phyloP scores from a whole-genome alignment of 1,139 yeast species.

The Meyerozyma sp. region DNA sequence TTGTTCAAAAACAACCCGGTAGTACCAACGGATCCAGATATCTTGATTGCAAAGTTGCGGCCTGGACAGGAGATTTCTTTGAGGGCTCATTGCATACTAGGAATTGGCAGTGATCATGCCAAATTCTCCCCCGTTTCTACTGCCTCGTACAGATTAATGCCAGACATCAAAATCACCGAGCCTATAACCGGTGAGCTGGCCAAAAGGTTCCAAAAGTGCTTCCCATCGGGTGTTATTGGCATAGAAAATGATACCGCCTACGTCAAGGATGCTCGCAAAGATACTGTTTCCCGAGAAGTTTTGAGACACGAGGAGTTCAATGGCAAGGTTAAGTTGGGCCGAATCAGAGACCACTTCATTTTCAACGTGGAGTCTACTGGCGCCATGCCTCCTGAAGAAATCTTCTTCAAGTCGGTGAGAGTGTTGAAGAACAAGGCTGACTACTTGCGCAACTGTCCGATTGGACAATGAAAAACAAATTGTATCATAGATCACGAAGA shows the following conservation, averaged over 20 bases:
- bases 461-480: conserved; percentile 41
- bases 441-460: conserved; percentile 73
- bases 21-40: conserved; percentile 79
- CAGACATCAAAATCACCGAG: conserved; percentile 72
- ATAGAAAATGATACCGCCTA: conserved; percentile 63
- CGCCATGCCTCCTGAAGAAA: conserved; percentile 95
- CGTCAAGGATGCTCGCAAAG: conserved; percentile 85
- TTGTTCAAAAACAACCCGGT: conserved; percentile 64
- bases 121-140: conserved; percentile 96
- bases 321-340: conserved; percentile 84
- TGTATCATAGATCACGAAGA: background rate
- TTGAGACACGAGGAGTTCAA: conserved; percentile 87
- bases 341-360: conserved; percentile 87
- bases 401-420: conserved; percentile 83
- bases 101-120: conserved; percentile 93
- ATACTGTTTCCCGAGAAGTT: conserved; percentile 95
- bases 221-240: conserved; percentile 89
- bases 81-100: conserved; percentile 86
- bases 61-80: conserved; percentile 96
- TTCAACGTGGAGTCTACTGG: conserved; percentile 94
- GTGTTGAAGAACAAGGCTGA: conserved; percentile 82
- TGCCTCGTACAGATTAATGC: conserved; percentile 93
- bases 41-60: conserved; percentile 83
- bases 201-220: conserved; percentile 74
- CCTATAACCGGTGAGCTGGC: conserved; percentile 81